Percentiles rank a stretch among this genome's conserved stretches.
phyloP scores from a whole-genome alignment of 208 protist genomes.

The Crithidia mellificae region DNA sequence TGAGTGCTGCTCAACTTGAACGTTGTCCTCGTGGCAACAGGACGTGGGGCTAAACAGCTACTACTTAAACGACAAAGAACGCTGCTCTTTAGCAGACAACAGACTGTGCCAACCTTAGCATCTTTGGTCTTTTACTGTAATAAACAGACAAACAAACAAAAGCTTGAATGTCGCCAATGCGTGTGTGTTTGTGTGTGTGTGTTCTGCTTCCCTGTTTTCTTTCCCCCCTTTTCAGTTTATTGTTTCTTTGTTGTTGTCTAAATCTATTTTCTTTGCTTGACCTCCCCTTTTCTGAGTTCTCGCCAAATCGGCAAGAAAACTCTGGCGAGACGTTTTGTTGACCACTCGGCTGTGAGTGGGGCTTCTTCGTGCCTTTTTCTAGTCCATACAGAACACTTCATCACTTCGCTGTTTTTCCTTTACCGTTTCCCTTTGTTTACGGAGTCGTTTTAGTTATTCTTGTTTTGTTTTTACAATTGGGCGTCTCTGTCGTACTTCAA shows the following conservation, averaged over 20 bases:
- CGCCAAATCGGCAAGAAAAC: background rate
- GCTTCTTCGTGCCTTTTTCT: conserved; percentile 1
- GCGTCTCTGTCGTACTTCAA: background rate
- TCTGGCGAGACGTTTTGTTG: background rate
- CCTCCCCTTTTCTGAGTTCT: too few species aligned
- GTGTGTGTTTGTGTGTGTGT: conserved; percentile 8
- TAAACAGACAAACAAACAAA: conserved; percentile 4
- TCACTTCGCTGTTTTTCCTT: too few species aligned
- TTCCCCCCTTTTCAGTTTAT: too few species aligned
- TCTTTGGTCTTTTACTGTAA: conserved; percentile 2
- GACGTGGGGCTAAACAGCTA: too few species aligned
- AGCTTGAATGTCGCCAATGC: background rate
- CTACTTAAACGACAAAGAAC: background rate
- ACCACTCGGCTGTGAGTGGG: conserved; percentile 8
- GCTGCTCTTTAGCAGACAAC: background rate
- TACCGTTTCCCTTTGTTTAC: background rate
- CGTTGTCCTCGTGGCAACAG: too few species aligned
- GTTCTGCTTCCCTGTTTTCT: conserved; percentile 4
- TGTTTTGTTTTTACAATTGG: too few species aligned
- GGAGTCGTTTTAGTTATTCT: background rate
- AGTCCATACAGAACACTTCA: background rate
- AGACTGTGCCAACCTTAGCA: background rate
- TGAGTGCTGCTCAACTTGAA: too few species aligned
- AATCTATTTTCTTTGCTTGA: too few species aligned
- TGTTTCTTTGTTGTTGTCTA: conserved; percentile 3